phyloP scores from a whole-genome alignment of 257 asterid genomes.

The Solanum infundibuliforme region DNA sequence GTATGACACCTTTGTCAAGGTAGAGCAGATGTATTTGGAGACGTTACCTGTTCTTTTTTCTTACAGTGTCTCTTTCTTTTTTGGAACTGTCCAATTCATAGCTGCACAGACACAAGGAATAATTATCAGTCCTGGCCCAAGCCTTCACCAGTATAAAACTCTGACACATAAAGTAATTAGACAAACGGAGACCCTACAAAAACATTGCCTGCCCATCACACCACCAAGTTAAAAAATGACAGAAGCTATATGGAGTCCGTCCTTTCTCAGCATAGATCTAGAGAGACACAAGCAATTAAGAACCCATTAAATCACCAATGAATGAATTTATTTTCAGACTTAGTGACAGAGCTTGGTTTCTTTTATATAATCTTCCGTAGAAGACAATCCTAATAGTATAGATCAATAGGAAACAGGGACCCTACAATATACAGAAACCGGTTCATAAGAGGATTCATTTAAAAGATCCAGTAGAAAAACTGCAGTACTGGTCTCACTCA shows the following conservation, averaged over 20 bases:
- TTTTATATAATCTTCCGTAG: background rate
- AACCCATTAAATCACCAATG: background rate
- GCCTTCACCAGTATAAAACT: background rate
- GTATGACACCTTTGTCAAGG: background rate
- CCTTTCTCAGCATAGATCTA: background rate
- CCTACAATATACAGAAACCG: background rate
- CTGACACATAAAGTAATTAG: background rate
- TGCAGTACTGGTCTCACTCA: background rate
- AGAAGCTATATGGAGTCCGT: background rate
- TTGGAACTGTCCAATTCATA: constrained; percentile 62
- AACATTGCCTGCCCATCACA: background rate
- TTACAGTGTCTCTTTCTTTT: constrained; percentile 44
- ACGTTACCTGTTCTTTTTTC: constrained; percentile 57
- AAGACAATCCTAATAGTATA: background rate
- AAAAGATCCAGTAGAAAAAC: background rate
- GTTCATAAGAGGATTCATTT: background rate
- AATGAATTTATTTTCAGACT: background rate
- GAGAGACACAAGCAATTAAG: background rate
- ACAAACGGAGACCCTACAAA: background rate
- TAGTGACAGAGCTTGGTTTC: background rate
- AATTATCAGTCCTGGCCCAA: background rate
- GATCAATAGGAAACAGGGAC: background rate
- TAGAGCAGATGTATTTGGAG: background rate
- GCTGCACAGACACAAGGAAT: constrained; percentile 27
- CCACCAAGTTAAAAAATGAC: background rate